Evolutionary conservation across 179 eudicot species (phyloP).

Genomic region (Nepenthes alata): DNA sequence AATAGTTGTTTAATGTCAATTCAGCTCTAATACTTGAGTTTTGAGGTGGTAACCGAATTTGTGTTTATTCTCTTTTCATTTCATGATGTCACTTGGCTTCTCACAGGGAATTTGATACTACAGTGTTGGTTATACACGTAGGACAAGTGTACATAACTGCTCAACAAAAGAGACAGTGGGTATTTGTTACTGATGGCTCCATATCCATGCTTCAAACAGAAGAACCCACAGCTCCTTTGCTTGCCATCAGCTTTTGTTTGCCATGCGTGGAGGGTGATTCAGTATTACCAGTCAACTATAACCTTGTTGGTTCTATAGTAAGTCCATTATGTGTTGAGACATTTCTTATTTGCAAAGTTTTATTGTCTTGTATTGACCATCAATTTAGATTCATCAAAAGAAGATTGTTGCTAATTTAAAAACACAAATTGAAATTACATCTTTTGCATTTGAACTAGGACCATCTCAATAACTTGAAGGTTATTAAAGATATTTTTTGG

Average conservation of each 20-base stretch:
- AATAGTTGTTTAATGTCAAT: conserved; percentile 6
- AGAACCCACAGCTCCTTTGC: conserved; percentile 31
- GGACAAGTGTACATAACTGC: conserved; percentile 50
- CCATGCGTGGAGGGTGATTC: conserved; percentile 40
- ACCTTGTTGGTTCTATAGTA: conserved; percentile 70
- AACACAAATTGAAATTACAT: too few species aligned
- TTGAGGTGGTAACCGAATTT: conserved; percentile 2
- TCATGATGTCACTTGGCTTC: conserved; percentile 5
- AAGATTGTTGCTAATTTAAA: too few species aligned
- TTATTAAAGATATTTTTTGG: too few species aligned
- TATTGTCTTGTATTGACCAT: too few species aligned
- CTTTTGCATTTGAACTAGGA: too few species aligned
- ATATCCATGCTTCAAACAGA: conserved; percentile 18
- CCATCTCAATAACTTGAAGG: too few species aligned
- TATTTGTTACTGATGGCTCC: conserved; percentile 83
- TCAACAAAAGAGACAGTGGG: conserved; percentile 76
- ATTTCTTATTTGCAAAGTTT: background rate
- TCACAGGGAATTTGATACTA: conserved; percentile 80
- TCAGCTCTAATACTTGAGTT: conserved; percentile 6
- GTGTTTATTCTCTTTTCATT: conserved; percentile 7
- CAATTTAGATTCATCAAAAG: too few species aligned
- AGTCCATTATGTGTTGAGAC: conserved; percentile 18
- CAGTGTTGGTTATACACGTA: conserved; percentile 62
- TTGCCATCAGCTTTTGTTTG: conserved; percentile 70
- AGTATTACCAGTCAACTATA: conserved; percentile 39